Evolutionary conservation across 805 yeast species (phyloP), one percentile per base, ranked within the genome.

Genomic region (Clavispora santaluciae): DNA sequence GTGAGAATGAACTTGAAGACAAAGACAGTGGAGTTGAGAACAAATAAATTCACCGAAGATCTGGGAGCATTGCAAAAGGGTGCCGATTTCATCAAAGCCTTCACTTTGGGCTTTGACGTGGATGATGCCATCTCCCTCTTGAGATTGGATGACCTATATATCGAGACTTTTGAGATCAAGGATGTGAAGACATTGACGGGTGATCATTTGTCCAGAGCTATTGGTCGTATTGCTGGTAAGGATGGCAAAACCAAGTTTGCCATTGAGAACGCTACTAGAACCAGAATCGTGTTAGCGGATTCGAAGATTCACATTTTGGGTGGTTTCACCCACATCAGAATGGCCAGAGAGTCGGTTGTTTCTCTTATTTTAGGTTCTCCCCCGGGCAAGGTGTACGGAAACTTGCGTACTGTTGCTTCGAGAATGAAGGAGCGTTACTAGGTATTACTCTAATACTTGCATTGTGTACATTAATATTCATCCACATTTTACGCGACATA

Each of bases 181-280:
- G 99, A 93, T 65, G 97, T 93, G 43, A 95, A 93, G 67, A 91
- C 97, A 4, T 72, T 93, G 52, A 81, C 80, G 22, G 99, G 98
- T 21, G 99, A 93, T 67, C 99, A 93, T 77, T 73, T 93, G 61
- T 85, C 96, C 39, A 83, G 99, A 76, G 99, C 99, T 6, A 93
- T 93, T 61, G 99, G 99, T 58, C 88, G 99, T 76, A 93, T 93
- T 65, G 99, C 99, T 11, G 99, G 99, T 64, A 95, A 93, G 61
- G 99, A 93, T 61, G 99, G 99, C 59, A 91, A 90, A 67, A 93
- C 98, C 47, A 93, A 91, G 70, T 93, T 91, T 64, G 97, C 99
- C 23, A 93, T 93, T 59, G 99, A 93, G 67, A 93, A 93, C 60
- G 97, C 99, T 13, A 91, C 98, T 17, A 80, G 98, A 69, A 93